Base-by-base conservation (phyloP, 2,329 filamentous ascomycete genomes). In the Epichloe brachyelytri region DNA sequence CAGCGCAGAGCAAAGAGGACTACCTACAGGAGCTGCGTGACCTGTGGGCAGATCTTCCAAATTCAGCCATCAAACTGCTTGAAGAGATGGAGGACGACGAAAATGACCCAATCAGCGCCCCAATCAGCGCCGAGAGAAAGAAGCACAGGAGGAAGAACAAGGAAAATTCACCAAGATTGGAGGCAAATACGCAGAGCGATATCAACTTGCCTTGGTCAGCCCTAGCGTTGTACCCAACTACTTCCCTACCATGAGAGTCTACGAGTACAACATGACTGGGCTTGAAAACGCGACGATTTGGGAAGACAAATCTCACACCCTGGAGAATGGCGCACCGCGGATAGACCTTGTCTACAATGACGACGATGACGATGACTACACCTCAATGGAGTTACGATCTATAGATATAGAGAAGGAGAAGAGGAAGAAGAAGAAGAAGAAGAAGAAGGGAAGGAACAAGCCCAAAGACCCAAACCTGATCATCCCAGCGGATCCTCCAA, bases 211-310 rank as follows among this genome's bases (percentile, higher is more conserved):
- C 0, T 72, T 93, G 26, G 83, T 97, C 51, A 80, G 84, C 45
- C 87, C 91, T 0, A 97, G 90, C 62, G 73, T 98, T 38, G 87
- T 97, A 8, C 93, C 91, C 6, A 96, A 93, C 62, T 95, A 88
- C 66, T 93, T 90, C 57, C 93, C 91, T 0, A 89, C 86, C 0
- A 68, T 96, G 34, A 80, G 90, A n/a, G 77, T 98, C n/a, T 74
- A 91, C 56, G 88, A 95, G 62, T 98, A 97, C 73, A 97, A 98
- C 64, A 88, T 88, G 50, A 86, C 75, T 0, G 88, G 88, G 0
- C 65, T 95, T 3, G 85, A 88, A 56, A 61, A 79, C 49, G 58
- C 65, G 0, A 61, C 69, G 1, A 66, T 72, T 1, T 80, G 78
- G 77, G 56, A 60, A 1, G 71, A 72, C 47, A 51, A 60, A 1